phyloP scores from a whole-genome alignment of 2,329 filamentous ascomycete species.

The Diaporthe velutina region DNA sequence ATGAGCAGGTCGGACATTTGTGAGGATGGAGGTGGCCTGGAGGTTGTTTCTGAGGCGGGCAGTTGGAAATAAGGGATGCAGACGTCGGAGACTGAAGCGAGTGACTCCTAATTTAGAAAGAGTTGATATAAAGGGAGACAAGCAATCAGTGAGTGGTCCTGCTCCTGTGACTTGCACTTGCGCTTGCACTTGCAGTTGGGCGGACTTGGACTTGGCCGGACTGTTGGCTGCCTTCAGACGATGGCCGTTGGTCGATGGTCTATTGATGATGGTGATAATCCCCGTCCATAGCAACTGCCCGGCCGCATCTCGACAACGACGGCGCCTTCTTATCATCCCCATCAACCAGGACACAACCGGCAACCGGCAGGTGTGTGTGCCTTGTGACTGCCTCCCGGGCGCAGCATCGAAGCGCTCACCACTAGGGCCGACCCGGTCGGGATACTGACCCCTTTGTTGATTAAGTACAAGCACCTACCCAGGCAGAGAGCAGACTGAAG shows the following conservation, averaged over 20 bases:
- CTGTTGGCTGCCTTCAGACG: slow-evolving; percentile 1
- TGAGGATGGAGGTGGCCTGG: neutral
- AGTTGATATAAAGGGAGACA: neutral
- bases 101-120: slow-evolving; percentile 16
- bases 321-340: slow-evolving; percentile 23
- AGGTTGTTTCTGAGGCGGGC: neutral
- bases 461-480: neutral
- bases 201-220: slow-evolving; percentile 14
- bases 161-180: neutral
- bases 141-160: slow-evolving; percentile 5
- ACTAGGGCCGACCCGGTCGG: neutral
- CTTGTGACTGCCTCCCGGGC: neutral
- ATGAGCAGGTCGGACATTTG: slow-evolving; percentile 36
- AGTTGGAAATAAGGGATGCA: slow-evolving; percentile 1
- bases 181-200: neutral
- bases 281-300: slow-evolving; percentile 2
- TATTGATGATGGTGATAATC: neutral
- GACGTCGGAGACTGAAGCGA: neutral
- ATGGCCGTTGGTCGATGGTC: neutral
- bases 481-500: slow-evolving; percentile 15
- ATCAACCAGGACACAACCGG: neutral
- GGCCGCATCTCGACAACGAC: neutral
- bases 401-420: neutral
- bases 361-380: slow-evolving; percentile 3
- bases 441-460: slow-evolving; percentile 6